Conservation (phyloP, 169 alveolate species). For the Eimeria sp. region DNA sequence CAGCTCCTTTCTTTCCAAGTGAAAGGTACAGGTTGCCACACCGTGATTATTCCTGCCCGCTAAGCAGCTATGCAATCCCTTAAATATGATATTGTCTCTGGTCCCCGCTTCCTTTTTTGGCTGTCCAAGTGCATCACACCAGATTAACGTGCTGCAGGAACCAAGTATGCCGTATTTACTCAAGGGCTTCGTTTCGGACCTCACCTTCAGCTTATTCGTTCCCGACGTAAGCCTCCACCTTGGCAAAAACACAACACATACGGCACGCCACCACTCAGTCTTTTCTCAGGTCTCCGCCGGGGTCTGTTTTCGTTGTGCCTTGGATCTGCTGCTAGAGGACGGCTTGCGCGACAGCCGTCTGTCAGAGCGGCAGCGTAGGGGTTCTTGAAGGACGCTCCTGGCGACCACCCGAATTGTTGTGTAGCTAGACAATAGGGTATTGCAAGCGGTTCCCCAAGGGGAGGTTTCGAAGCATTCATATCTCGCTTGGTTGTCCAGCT, state of each 20-base stretch:
- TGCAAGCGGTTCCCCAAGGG: background rate
- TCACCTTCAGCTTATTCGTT: conserved; percentile 56
- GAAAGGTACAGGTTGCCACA: background rate
- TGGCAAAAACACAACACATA: background rate
- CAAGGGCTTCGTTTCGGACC: conserved; percentile 34
- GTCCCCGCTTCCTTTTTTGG: background rate
- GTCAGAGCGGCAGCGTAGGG: background rate
- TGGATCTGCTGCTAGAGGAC: background rate
- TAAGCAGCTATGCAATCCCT: background rate
- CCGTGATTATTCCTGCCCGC: background rate
- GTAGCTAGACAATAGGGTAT: background rate
- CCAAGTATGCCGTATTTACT: conserved; percentile 18
- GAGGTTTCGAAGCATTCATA: background rate
- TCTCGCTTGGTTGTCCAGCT: background rate
- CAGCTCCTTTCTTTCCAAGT: conserved; percentile 41
- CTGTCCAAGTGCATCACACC: background rate
- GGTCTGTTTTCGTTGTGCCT: background rate
- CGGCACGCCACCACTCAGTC: background rate
- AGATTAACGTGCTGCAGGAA: conserved; percentile 26
- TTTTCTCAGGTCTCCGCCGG: too few species aligned
- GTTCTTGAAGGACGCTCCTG: background rate
- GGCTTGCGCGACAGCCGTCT: background rate
- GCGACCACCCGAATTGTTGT: background rate
- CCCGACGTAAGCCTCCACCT: conserved; percentile 27
- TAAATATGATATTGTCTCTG: background rate